Evolutionary conservation across 202 grass and related monocot genomes (phyloP), one percentile per base, ranked within the genome.

Genomic region (Digitaria exilis): DNA sequence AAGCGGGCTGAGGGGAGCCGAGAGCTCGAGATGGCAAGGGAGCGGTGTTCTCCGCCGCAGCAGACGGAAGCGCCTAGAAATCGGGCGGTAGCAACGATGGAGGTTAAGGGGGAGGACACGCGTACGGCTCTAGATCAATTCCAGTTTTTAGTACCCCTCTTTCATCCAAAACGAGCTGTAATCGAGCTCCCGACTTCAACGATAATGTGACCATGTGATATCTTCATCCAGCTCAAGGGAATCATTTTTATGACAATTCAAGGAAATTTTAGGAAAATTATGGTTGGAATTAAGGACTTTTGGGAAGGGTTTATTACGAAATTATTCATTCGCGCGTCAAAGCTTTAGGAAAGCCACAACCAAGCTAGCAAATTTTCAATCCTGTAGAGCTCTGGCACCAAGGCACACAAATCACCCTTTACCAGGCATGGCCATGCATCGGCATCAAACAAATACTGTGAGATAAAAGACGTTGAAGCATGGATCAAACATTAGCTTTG

Each of bases 61-160:
- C 39, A 10, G 64, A 30, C 26, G 30, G 84, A 73, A 86, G 8
- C 35, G 25, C 73, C 56, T 34, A 65, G 75, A 85, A 64, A 64
- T 62, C 55, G 1, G 30, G 55, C 2, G 57, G n/a, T 39, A 29
- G 3, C 2, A 42, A 18, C 54, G 28, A 35, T 22, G 11, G 60
- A 78, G 18, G 44, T 50, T 63, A 5, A 39, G 12, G 19, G 1
- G 7, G 1, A 22, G 68, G 41, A 73, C 42, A 82, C 80, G 55
- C 61, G 80, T 28, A 82, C 68, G 56, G 79, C 0, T 18, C 4
- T n/a, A 3, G 26, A 81, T 60, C 19, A 29, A 3, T n/a, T 28
- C 2, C 32, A 3, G 13, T 41, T 35, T 35, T 80, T 22, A 21
- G 15, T 11, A 39, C 10, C 19, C 17, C 2, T 12, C 31, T 65